Conservation (phyloP, 2,329 filamentous ascomycete genomes). For the Monilinia laxa region DNA sequence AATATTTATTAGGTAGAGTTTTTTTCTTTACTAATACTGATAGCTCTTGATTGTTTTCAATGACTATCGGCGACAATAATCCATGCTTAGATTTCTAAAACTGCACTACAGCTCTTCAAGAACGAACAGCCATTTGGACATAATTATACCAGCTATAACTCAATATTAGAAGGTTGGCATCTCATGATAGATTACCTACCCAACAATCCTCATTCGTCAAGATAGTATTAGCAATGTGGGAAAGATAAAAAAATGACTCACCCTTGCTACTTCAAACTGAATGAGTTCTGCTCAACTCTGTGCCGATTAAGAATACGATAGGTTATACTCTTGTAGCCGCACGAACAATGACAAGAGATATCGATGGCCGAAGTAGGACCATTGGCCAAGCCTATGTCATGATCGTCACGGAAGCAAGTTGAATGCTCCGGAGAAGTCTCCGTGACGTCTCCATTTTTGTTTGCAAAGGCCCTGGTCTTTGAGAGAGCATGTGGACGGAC, state of each 20-base stretch:
- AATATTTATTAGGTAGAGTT: background rate
- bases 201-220: background rate
- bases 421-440: slow-evolving; percentile 6
- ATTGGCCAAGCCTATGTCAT: slow-evolving; percentile 2
- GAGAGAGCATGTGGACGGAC: background rate
- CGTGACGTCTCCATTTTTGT: slow-evolving; percentile 1
- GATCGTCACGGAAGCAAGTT: slow-evolving; percentile 6
- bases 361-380: background rate
- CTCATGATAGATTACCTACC: background rate
- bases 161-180: background rate
- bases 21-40: background rate
- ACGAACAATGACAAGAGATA: background rate
- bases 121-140: background rate
- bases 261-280: background rate
- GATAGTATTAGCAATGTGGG: background rate
- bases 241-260: background rate
- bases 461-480: background rate
- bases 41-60: background rate
- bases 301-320: background rate
- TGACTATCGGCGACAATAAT: background rate
- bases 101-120: background rate
- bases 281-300: background rate
- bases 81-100: background rate
- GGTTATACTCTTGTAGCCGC: background rate
- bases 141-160: background rate